These are phyloP conservation scores for Amanita polypyramis DNA, from an alignment of 768 basidiomycete species.

Conservation along the genomic window DNA sequence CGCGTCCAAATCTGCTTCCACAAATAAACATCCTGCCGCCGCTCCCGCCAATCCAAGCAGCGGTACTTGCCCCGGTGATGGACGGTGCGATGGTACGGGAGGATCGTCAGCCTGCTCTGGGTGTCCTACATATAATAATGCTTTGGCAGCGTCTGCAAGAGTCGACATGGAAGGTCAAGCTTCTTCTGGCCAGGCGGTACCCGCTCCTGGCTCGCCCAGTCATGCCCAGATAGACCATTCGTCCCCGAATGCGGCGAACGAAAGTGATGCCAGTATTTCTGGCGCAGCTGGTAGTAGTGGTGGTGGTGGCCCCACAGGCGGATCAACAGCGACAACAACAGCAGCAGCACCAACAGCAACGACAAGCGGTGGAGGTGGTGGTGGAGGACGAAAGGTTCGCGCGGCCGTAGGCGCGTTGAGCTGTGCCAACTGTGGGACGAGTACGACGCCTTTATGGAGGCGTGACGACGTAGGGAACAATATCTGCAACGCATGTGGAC, in stretches of 20 bases:
- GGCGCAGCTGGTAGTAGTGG: constrained; percentile 18
- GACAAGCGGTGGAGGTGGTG: constrained; percentile 14
- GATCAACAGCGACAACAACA: constrained; percentile 15
- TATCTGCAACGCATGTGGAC: constrained; percentile 91
- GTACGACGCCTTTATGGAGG: constrained; percentile 85
- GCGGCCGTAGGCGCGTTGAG: constrained; percentile 60
- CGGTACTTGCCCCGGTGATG: constrained; percentile 97
- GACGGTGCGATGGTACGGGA: constrained; percentile 94
- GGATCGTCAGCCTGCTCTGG: constrained; percentile 89
- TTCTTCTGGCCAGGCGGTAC: constrained; percentile 14
- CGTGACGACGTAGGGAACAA: constrained; percentile 87
- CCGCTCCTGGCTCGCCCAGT: constrained; percentile 8
- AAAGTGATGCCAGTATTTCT: constrained; percentile 12
- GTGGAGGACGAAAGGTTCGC: constrained; percentile 23
- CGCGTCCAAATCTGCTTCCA: constrained; percentile 10
- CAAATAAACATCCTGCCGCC: constrained; percentile 5
- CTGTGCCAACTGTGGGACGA: constrained; percentile 85
- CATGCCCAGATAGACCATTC: constrained; percentile 7
- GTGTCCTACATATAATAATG: constrained; percentile 96
- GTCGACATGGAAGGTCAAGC: constrained; percentile 28
- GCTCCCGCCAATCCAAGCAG: constrained; percentile 13
- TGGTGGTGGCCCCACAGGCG: no score
- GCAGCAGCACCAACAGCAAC: constrained; percentile 21
- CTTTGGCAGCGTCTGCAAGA: constrained; percentile 35
- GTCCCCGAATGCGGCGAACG: constrained; percentile 10